Evolutionary conservation across 176 grass and related monocot genomes (phyloP), one percentile per base, ranked within the genome.

Genomic region (Eragrostis curvula): DNA sequence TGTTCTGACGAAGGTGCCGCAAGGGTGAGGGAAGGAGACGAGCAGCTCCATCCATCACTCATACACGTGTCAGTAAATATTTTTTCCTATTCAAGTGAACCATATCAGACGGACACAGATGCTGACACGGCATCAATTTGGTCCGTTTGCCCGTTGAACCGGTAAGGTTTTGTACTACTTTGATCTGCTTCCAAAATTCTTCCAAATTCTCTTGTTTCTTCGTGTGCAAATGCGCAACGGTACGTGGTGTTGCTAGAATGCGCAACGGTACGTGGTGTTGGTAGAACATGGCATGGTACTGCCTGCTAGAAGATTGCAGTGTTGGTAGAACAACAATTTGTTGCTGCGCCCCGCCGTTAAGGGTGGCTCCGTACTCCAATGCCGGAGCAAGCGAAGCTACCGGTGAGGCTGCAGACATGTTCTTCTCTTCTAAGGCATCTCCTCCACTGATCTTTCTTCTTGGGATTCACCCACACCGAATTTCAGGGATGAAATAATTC

Each of bases 341-440:
- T 51, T 52, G 41, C 21, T 88, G 80, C 78, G 28, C 74, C 74
- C 59, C 39, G 57, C 17, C 66, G 59, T 23, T 9, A 11, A 21
- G 43, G 68, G 27, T 66, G 66, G 58, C 58, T 67, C 59, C 86
- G 48, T 83, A 41, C 40, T 84, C n/a, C 86, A 32, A 84, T 21
- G 57, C 55, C 66, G 8, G 15, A 59, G 41, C 69, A 0, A 13
- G 18, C 17, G 14, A 46, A 55, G 77, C 58, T 44, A 17, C 44
- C 15, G 40, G 14, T 23, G n/a, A 23, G 5, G 64, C 24, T 75
- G 61, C 56, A 24, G 79, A 79, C 87, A 84, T 62, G 75, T 68
- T 74, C 77, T 48, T 74, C 52, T n/a, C 81, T 89, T 75, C 51
- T 17, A 69, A 80, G 60, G 63, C 77, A 85, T 39, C 70, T 80